Evolutionary conservation across 768 basidiomycete species (phyloP), one percentile per base, ranked within the genome.

Genomic region (Leccinum aurantiacum): DNA sequence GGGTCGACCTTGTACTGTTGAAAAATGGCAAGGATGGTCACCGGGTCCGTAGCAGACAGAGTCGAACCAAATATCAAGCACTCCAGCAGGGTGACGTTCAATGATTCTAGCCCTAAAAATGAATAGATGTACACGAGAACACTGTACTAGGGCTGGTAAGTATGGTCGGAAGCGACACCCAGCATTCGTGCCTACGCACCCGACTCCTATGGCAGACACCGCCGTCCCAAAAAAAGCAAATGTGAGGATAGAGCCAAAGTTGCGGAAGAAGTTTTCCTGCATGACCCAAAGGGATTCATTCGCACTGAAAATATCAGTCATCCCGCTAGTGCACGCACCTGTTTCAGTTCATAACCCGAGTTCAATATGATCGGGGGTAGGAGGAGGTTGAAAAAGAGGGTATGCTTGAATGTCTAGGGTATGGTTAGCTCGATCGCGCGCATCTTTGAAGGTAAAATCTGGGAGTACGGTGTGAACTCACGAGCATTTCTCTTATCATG

Each of bases 1-100:
- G 97, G 95, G 75, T 99, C 97, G 67, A 98, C 95, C 72, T 98
- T 97, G 79, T 96, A 91, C 67, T 97, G 93, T 67, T 97, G 94
- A 81, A 99, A 99, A 56, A 99, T 98, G 48, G 96, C 93, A 33
- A 99, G 82, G 71, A 99, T 97, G 7, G 97, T 98, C 27, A 98
- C 94, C 0, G 96, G 96, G 72, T 99, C 97, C 47, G 97, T 99
- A 2, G 97, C 97, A 31, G 94, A 95, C 22, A 99, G 80, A 5
- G 97, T 96, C 5, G 95, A 95, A 24, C 97, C 97, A 72, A 98
- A 98, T 19, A 88, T 93, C 41, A 99, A 82, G 70, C 97, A 98
- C 76, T 99, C 97, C 47, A 99, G 79, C 24, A 97, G 78, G 1
- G 88, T 87, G 58, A 98, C 77, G 62, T 92, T 85, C 60, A 97